Percentiles rank a stretch among this genome's conserved stretches.
Conservation (phyloP, 768 basidiomycete species). For the Suillus occidentalis region DNA sequence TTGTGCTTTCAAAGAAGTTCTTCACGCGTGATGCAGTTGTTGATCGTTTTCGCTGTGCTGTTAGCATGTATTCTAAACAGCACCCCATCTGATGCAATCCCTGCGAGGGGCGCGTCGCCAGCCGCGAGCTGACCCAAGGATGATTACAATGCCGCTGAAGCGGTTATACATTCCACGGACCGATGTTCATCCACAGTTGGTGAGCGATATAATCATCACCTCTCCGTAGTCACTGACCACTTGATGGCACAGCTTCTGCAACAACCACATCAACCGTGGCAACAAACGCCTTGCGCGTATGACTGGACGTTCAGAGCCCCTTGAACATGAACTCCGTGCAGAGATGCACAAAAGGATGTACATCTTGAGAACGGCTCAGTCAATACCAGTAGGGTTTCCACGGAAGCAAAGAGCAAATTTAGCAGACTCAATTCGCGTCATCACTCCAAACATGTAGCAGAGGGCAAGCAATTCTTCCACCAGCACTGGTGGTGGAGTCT, state of each 20-base stretch:
- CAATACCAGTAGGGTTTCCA: neutral
- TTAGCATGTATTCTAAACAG: slow-evolving; percentile 51
- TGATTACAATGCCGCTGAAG: slow-evolving; percentile 44
- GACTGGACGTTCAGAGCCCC: slow-evolving; percentile 56
- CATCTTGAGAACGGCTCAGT: slow-evolving; percentile 32
- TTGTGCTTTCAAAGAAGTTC: neutral
- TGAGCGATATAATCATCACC: slow-evolving; percentile 21
- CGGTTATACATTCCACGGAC: slow-evolving; percentile 30
- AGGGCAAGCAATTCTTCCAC: slow-evolving; percentile 16
- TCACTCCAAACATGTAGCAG: slow-evolving; percentile 1
- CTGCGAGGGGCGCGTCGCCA: slow-evolving; percentile 16
- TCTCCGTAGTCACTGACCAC: neutral
- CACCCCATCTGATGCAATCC: slow-evolving; percentile 33
- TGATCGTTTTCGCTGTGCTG: slow-evolving; percentile 49
- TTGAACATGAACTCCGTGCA: slow-evolving; percentile 44
- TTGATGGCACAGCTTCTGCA: slow-evolving; percentile 51
- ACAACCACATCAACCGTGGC: slow-evolving; percentile 68
- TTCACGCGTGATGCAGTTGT: slow-evolving; percentile 51
- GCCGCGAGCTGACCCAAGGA: slow-evolving; percentile 20
- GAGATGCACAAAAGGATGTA: slow-evolving; percentile 45
- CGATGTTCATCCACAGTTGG: slow-evolving; percentile 44
- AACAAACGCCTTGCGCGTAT: slow-evolving; percentile 67
- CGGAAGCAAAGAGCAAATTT: slow-evolving; percentile 8
- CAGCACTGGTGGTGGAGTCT: slow-evolving; percentile 31
- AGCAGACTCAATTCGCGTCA: slow-evolving; percentile 13